Evolutionary conservation across 2,329 filamentous ascomycete species (phyloP), one percentile per base, ranked within the genome.

Genomic region (Atkinsonella texensis): DNA sequence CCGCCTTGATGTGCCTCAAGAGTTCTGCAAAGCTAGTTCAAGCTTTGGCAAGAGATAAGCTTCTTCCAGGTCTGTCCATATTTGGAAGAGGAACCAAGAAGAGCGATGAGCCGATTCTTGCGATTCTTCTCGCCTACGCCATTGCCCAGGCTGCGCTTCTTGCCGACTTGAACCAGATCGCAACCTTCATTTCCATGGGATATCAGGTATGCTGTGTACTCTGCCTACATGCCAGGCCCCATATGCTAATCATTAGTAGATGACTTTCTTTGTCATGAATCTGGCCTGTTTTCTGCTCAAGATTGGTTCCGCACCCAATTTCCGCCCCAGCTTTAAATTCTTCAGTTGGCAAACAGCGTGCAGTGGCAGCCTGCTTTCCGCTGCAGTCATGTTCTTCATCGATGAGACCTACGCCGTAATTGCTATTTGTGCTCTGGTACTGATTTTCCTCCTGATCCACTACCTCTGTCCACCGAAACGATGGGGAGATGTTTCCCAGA

Each of bases 211-310:
- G 69, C 60, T 17, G 28, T 45, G 8, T 28, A 28, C 20, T 6
- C 39, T 6, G 8, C 20, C 13, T 28, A 2, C 12, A 5, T 20
- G 15, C 28, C 28, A 2, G 6, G 5, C 28, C 7, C 23, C 17
- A 1, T 11, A 7, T 50, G 15, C 46, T 52, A n/a, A 57, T 7
- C 9, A 28, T 46, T 13, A 20, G 17, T 31, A 80, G 75, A 91
- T 94, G 84, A 95, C 89, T 0, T 95, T 94, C 61, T 79, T 94
- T 48, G 86, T 91, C 41, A 93, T 87, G 67, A 94, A 95, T 57
- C 68, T 94, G 9, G 89, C 89, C 7, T 94, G 88, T 58, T 94
- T 95, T 60, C 71, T 94, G 1, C 74, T 95, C 51, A 91, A 91
- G 64, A 84, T 95, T 52, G 85, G 87, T 1, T 91, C 89, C 1